phyloP scores from a whole-genome alignment of 2,329 filamentous ascomycete species.

The Paradendryphiella salina region DNA sequence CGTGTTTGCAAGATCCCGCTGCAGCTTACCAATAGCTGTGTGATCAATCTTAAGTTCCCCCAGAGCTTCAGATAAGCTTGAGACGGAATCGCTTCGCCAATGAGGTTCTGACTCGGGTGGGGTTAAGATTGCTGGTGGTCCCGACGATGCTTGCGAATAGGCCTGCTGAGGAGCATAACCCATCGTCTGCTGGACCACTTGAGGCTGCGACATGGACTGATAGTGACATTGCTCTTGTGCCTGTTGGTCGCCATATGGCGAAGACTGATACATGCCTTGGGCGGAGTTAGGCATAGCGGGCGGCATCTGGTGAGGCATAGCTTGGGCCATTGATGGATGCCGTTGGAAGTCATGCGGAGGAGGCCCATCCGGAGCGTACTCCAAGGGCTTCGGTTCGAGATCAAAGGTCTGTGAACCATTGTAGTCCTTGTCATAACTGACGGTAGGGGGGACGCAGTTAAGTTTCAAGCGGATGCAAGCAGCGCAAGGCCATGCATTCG shows the following conservation, averaged over 20 bases:
- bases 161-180: slow-evolving; percentile 40
- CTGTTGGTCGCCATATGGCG: slow-evolving; percentile 42
- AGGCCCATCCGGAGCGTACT: slow-evolving; percentile 47
- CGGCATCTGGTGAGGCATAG: slow-evolving; percentile 35
- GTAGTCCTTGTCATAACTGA: slow-evolving; percentile 69
- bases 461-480: slow-evolving; percentile 91
- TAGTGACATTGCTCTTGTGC: slow-evolving; percentile 45
- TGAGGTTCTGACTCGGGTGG: slow-evolving; percentile 56
- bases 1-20: not conserved
- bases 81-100: slow-evolving; percentile 51
- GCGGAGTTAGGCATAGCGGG: slow-evolving; percentile 36
- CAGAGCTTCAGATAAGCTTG: slow-evolving; percentile 76
- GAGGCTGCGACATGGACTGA: slow-evolving; percentile 40
- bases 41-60: slow-evolving; percentile 87
- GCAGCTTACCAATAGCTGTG: slow-evolving; percentile 73
- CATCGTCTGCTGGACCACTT: slow-evolving; percentile 40
- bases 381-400: slow-evolving; percentile 46
- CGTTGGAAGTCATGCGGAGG: slow-evolving; percentile 49
- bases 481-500: slow-evolving; percentile 96
- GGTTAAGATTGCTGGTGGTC: slow-evolving; percentile 37
- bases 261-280: slow-evolving; percentile 43
- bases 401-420: slow-evolving; percentile 48
- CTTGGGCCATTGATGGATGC: slow-evolving; percentile 38
- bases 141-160: slow-evolving; percentile 37
- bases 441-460: slow-evolving; percentile 86